These are phyloP conservation scores for Pachysandra terminalis DNA, from an alignment of 164 flowering plant genomes.

Conservation along the genomic window DNA sequence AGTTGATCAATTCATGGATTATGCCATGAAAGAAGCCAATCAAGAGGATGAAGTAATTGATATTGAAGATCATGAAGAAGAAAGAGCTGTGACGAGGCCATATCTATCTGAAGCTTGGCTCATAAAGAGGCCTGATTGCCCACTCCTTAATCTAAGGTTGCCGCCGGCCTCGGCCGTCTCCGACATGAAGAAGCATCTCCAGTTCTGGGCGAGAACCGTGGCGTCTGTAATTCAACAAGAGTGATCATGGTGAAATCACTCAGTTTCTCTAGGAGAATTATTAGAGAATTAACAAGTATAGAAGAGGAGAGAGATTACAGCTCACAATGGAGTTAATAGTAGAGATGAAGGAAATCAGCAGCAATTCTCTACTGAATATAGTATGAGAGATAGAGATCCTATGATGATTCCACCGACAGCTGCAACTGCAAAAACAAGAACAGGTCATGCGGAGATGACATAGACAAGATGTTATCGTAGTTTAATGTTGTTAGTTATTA, in stretches of 20 bases:
- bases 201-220: conserved; percentile 59
- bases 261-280: neutral
- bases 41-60: no score
- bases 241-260: conserved; percentile 16
- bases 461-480: neutral
- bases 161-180: conserved; percentile 29
- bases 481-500: no score
- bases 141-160: conserved; percentile 39
- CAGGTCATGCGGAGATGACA: neutral
- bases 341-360: no score
- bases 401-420: conserved; percentile 1
- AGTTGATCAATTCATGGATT: no score
- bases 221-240: conserved; percentile 41
- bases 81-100: conserved; percentile 34
- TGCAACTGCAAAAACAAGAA: neutral
- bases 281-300: neutral
- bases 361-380: no score
- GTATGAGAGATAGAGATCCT: no score
- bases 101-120: conserved; percentile 78
- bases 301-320: neutral
- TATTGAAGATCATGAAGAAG: conserved; percentile 13
- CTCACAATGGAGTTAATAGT: no score
- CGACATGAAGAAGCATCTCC: conserved; percentile 62
- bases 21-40: neutral
- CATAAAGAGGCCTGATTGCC: conserved; percentile 48